A percentile compares a stretch with the other conserved stretches of the same genome.
Conservation (phyloP, 2,329 filamentous ascomycete species). For the Trichoderma gracile region DNA sequence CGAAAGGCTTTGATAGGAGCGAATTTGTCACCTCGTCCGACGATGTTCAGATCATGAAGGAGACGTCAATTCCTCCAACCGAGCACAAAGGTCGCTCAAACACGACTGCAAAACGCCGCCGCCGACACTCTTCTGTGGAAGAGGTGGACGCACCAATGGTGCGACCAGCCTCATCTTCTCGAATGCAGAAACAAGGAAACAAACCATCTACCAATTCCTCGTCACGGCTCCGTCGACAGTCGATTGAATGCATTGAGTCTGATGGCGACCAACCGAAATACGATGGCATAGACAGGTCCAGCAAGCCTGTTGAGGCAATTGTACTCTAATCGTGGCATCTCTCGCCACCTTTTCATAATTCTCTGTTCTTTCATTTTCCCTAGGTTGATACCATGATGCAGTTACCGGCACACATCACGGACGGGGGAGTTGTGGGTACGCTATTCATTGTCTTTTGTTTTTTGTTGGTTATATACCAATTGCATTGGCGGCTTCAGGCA, state of each 20-base stretch:
- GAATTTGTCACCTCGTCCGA: constrained; percentile 1
- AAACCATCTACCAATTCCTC: not conserved
- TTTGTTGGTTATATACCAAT: constrained; percentile 6
- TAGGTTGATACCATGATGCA: not conserved
- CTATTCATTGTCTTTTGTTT: not conserved
- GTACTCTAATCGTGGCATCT: not conserved
- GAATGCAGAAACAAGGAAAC: not conserved
- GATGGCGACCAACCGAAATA: constrained; percentile 32
- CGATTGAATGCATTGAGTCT: constrained; percentile 33
- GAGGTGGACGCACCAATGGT: not conserved
- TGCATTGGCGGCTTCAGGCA: not conserved
- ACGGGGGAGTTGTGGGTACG: not conserved
- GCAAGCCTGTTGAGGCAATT: constrained; percentile 28
- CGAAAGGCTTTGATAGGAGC: not conserved
- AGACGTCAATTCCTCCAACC: constrained; percentile 5
- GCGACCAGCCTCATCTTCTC: not conserved
- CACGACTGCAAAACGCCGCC: not conserved
- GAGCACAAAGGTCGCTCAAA: not conserved
- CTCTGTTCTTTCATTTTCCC: not conserved
- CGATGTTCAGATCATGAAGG: constrained; percentile 14
- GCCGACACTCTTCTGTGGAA: constrained; percentile 20
- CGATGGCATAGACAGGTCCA: constrained; percentile 38
- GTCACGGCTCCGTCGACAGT: constrained; percentile 14
- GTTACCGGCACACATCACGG: not conserved
- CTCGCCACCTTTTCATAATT: not conserved